Evolutionary conservation across 202 grass and related monocot species (phyloP), one percentile per base, ranked within the genome.

Genomic region (Schoenoplectus tabernaemontani): DNA sequence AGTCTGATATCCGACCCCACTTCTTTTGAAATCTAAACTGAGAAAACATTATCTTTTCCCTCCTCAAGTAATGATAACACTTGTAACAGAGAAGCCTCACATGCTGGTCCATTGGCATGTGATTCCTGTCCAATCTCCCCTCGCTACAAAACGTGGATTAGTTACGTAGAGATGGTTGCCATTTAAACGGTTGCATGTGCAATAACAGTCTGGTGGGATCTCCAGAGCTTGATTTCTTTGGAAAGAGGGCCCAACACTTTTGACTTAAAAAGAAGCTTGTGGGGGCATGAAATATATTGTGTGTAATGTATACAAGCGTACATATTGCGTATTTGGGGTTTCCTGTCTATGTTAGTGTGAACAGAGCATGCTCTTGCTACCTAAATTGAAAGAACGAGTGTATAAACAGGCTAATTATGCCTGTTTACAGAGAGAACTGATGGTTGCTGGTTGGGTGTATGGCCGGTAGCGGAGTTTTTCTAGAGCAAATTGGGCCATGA

Each of bases 101-200:
- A 80, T 61, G 77, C 24, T 80, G 77, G 77, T 62, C 77, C 77
- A 47, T 58, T 80, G 42, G 38, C 77, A 80, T 80, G 77, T 80
- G 77, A 39, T 47, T 64, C 28, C 7, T 80, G 56, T 33, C 57
- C 36, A 43, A 17, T 53, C 57, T 53, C 15, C 77, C 23, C 15
- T 79, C 24, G 58, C 57, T 61, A 61, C 1, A 32, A 41, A 79
- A 79, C 12, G 77, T 79, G 77, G 58, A 73, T 61, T 63, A 36
- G 56, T 64, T 79, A 54, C 57, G 10, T 57, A 43, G 56, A 63
- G 77, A 79, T 42, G 77, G 51, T 78, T 60, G 75, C 75, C 75
- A 78, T 60, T 78, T 78, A 78, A 78, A 60, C 75, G 53, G 33
- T 15, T 64, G 77, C 77, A 79, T 79, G 77, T 79, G 77, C 56